phyloP scores from a whole-genome alignment of 2,329 filamentous ascomycete genomes.

The Exophiala phaeomuriformis region DNA sequence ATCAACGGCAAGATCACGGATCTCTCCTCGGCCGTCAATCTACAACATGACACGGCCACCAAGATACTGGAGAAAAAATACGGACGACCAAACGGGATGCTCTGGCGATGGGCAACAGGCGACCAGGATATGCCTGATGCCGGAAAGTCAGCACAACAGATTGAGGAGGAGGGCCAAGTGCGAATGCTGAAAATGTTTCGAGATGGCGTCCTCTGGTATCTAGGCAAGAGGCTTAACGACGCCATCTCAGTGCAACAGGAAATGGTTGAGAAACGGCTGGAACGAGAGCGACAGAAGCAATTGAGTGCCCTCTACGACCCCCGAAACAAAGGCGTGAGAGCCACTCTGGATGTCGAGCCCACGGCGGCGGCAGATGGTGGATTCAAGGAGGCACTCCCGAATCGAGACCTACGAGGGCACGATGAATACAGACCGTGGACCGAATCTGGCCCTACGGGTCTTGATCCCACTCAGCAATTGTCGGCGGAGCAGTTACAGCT shows the following conservation, averaged over 20 bases:
- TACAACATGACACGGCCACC: conserved; percentile 68
- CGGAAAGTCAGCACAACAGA: conserved; percentile 59
- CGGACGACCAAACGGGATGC: conserved; percentile 44
- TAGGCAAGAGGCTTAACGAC: conserved; percentile 67
- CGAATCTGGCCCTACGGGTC: conserved; percentile 29
- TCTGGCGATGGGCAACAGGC: conserved; percentile 61
- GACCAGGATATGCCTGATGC: conserved; percentile 39
- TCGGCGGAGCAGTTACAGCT: conserved; percentile 82
- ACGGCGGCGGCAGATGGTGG: not conserved
- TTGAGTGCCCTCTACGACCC: conserved; percentile 71
- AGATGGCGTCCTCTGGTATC: conserved; percentile 75
- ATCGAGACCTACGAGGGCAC: conserved; percentile 22
- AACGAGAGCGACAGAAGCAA: conserved; percentile 79
- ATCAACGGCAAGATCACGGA: conserved; percentile 73
- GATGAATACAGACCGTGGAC: conserved; percentile 25
- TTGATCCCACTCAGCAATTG: conserved; percentile 44
- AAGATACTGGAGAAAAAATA: conserved; percentile 68
- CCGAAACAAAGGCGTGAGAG: conserved; percentile 35
- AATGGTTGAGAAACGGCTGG: conserved; percentile 88
- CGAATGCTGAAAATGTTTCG: conserved; percentile 62
- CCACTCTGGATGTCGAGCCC: conserved; percentile 1
- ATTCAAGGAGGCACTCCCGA: not conserved
- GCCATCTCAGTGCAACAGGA: conserved; percentile 71
- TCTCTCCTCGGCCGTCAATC: conserved; percentile 72
- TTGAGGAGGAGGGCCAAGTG: conserved; percentile 61